These are phyloP conservation scores for Flagelloscypha sp. DNA, from an alignment of 768 basidiomycete genomes.

Conservation along the genomic window DNA sequence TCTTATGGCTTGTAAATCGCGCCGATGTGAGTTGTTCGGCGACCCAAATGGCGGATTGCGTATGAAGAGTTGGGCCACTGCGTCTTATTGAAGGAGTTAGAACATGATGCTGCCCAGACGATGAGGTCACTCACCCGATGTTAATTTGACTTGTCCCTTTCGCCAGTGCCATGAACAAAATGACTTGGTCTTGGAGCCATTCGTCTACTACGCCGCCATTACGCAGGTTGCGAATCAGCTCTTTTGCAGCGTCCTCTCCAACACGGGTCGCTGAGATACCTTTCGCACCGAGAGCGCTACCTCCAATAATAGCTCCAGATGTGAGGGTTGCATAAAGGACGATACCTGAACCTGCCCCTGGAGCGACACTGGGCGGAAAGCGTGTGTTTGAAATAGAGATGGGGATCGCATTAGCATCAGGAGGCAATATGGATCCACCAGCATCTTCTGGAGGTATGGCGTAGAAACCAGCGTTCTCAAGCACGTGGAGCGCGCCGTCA, in stretches of 20 bases:
- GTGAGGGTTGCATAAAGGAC: slow-evolving; percentile 70
- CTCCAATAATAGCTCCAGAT: slow-evolving; percentile 58
- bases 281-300: slow-evolving; percentile 56
- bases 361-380: slow-evolving; percentile 35
- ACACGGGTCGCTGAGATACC: slow-evolving; percentile 35
- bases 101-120: too few relatives aligned
- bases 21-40: slow-evolving; percentile 63
- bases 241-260: slow-evolving; percentile 53
- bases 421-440: slow-evolving; percentile 4
- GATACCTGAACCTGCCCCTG: slow-evolving; percentile 66
- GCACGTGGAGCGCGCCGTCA: slow-evolving; percentile 37
- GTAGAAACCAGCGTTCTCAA: slow-evolving; percentile 32
- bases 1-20: slow-evolving; percentile 46
- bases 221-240: slow-evolving; percentile 47
- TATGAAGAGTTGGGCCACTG: too few relatives aligned
- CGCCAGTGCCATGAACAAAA: slow-evolving; percentile 70
- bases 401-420: slow-evolving; percentile 13
- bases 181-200: slow-evolving; percentile 65
- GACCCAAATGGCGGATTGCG: slow-evolving; percentile 58
- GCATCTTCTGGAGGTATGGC: slow-evolving; percentile 2
- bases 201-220: slow-evolving; percentile 74
- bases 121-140: too few relatives aligned
- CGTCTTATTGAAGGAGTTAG: too few relatives aligned
- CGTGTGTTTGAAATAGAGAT: slow-evolving; percentile 33
- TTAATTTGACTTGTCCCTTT: slow-evolving; percentile 52